Conservation (phyloP, 805 yeast genomes). For the Wickerhamiella australiensis region DNA sequence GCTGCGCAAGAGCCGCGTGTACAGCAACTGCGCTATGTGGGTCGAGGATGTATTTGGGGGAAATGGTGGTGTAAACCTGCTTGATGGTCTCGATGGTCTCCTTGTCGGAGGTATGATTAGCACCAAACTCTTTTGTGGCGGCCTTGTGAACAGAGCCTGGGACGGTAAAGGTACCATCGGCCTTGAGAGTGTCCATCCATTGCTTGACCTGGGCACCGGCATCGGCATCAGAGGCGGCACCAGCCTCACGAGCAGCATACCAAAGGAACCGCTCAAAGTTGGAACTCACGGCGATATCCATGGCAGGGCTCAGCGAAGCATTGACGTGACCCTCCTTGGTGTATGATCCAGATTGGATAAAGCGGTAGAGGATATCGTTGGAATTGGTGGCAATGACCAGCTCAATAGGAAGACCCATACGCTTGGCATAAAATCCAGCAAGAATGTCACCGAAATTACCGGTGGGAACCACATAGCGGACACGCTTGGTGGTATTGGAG, state of each 20-base stretch:
- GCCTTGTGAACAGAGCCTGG: conserved; percentile 49
- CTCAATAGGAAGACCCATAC: conserved; percentile 89
- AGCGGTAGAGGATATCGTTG: conserved; percentile 89
- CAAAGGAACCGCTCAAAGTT: conserved; percentile 94
- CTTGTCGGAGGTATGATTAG: conserved; percentile 67
- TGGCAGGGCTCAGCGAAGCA: conserved; percentile 91
- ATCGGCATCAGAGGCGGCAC: conserved; percentile 32
- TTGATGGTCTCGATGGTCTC: conserved; percentile 75
- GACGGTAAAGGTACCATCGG: conserved; percentile 64
- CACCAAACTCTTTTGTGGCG: conserved; percentile 59
- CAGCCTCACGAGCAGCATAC: conserved; percentile 72
- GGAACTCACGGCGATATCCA: conserved; percentile 93
- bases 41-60: conserved; percentile 68
- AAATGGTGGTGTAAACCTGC: conserved; percentile 44
- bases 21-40: conserved; percentile 97
- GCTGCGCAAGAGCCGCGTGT: conserved; percentile 54
- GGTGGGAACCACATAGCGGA: conserved; percentile 87
- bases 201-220: conserved; percentile 62
- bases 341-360: conserved; percentile 74
- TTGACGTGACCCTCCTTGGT: conserved; percentile 63
- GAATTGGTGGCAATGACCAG: conserved; percentile 91
- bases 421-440: conserved; percentile 89
- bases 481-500: conserved; percentile 31
- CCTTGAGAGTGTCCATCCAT: conserved; percentile 73
- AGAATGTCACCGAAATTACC: conserved; percentile 98